Conservation (phyloP, 768 basidiomycete species). For the Artomyces pyxidatus region DNA sequence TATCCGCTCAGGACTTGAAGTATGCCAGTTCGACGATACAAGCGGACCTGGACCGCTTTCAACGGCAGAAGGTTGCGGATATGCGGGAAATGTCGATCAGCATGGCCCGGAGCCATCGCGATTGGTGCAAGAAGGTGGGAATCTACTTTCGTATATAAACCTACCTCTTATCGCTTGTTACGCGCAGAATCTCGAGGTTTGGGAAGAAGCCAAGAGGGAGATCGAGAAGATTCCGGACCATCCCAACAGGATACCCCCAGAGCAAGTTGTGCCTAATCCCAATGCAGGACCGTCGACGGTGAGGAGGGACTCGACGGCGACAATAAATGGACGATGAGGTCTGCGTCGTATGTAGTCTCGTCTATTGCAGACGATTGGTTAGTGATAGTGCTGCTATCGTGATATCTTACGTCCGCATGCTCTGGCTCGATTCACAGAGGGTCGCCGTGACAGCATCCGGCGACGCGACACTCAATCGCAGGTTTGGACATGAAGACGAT, state of each 20-base stretch:
- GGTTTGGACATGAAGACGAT: too few species aligned
- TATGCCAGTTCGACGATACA: slow-evolving; percentile 96
- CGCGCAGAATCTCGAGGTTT: slow-evolving; percentile 85
- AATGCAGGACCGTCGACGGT: slow-evolving; percentile 21
- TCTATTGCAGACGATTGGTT: too few species aligned
- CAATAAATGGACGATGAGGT: slow-evolving; percentile 52
- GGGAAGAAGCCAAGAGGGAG: slow-evolving; percentile 93
- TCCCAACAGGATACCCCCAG: slow-evolving; percentile 60
- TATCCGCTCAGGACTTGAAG: slow-evolving; percentile 89
- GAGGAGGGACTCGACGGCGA: slow-evolving; percentile 62
- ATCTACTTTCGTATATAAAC: not conserved
- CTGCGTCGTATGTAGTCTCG: not conserved
- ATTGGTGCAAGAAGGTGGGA: slow-evolving; percentile 94
- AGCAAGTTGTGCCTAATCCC: slow-evolving; percentile 23
- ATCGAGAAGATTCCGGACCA: slow-evolving; percentile 87
- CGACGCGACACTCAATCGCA: too few species aligned
- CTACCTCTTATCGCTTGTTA: slow-evolving; percentile 1
- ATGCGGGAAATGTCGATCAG: slow-evolving; percentile 87
- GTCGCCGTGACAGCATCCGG: too few species aligned
- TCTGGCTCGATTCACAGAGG: too few species aligned
- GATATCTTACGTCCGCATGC: too few species aligned
- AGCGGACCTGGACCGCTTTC: slow-evolving; percentile 95
- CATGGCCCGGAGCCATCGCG: slow-evolving; percentile 84
- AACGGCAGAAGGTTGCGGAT: slow-evolving; percentile 97
- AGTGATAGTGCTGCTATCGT: too few species aligned